Conservation (phyloP, 768 basidiomycete species). For the Leccinum barrowsii region DNA sequence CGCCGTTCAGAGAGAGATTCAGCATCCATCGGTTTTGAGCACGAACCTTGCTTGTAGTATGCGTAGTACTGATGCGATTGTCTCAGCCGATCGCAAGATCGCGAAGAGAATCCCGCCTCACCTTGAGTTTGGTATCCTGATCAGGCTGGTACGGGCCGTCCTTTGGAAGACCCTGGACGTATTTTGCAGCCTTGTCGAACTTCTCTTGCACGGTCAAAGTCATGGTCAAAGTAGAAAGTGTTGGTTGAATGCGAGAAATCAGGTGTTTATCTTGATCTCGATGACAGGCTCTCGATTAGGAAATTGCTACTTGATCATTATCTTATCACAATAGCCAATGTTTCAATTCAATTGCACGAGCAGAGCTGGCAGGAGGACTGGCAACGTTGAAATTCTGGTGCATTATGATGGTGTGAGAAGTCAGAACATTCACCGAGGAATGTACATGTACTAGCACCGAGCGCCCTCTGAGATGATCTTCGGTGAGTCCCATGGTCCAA, state of each 20-base stretch:
- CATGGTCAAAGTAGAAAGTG: slow-evolving; percentile 41
- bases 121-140: slow-evolving; percentile 73
- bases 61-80: slow-evolving; percentile 75
- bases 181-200: slow-evolving; percentile 72
- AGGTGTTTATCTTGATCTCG: slow-evolving; percentile 19
- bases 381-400: not conserved
- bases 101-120: slow-evolving; percentile 38
- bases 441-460: slow-evolving; percentile 4
- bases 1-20: not conserved
- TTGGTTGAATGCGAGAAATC: not conserved
- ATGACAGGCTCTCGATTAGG: slow-evolving; percentile 10
- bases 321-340: slow-evolving; percentile 3
- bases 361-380: not conserved
- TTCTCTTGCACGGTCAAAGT: slow-evolving; percentile 44
- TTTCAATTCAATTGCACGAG: slow-evolving; percentile 7
- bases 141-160: slow-evolving; percentile 68
- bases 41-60: slow-evolving; percentile 86
- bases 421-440: not conserved
- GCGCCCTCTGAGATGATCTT: slow-evolving; percentile 4
- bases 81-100: slow-evolving; percentile 8
- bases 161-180: slow-evolving; percentile 68
- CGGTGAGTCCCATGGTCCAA: not conserved
- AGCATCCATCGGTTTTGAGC: not conserved
- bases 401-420: not conserved
- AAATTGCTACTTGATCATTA: not conserved